These are phyloP conservation scores for Casaregolazyma lundiana DNA, from an alignment of 1,139 yeast species.

Conservation along the genomic window DNA sequence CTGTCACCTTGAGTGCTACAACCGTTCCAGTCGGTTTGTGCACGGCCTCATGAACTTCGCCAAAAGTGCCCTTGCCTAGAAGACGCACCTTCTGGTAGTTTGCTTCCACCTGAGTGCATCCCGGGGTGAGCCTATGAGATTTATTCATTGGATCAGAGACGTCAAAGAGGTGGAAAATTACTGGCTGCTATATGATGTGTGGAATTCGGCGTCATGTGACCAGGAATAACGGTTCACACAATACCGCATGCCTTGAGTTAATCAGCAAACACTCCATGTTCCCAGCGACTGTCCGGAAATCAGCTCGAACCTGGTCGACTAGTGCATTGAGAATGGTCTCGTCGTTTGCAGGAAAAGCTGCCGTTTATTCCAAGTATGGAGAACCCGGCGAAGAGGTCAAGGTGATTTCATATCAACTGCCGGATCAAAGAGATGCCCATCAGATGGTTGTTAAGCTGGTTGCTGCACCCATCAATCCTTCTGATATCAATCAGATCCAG, in stretches of 20 bases:
- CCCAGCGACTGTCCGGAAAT: neutral
- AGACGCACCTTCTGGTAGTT: slow-evolving; percentile 57
- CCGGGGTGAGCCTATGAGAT: slow-evolving; percentile 18
- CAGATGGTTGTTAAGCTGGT: slow-evolving; percentile 57
- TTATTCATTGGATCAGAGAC: neutral
- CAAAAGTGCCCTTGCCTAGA: slow-evolving; percentile 91
- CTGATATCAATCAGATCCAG: slow-evolving; percentile 83
- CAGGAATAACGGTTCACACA: no score
- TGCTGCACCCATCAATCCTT: slow-evolving; percentile 91
- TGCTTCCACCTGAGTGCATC: slow-evolving; percentile 31
- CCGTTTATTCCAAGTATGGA: slow-evolving; percentile 29
- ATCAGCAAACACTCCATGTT: no score
- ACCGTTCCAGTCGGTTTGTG: slow-evolving; percentile 46
- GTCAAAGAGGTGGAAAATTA: neutral
- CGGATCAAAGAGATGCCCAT: slow-evolving; percentile 25
- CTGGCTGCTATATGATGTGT: no score
- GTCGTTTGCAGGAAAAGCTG: slow-evolving; percentile 19
- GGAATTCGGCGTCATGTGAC: no score
- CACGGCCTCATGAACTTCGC: slow-evolving; percentile 70
- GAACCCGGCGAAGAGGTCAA: slow-evolving; percentile 28
- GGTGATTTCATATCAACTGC: slow-evolving; percentile 25
- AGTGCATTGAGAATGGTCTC: neutral
- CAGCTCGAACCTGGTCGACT: neutral
- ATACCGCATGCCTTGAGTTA: no score
- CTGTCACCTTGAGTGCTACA: slow-evolving; percentile 82